Base-by-base conservation (phyloP, 257 asterid genomes). In the Capsicum chinense region DNA sequence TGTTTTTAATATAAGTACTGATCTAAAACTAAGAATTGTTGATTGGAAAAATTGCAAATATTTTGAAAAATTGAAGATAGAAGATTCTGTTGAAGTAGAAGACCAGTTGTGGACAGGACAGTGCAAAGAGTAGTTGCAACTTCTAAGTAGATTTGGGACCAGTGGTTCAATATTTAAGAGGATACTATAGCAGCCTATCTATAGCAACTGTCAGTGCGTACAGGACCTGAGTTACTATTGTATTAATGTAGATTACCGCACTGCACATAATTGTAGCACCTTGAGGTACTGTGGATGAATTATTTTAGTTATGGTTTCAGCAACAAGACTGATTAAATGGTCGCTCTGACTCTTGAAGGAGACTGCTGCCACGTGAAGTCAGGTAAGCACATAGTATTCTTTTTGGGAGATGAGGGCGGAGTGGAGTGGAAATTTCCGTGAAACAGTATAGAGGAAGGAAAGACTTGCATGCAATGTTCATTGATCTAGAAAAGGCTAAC, bases 311-410 rank as follows among this genome's bases (percentile, higher is more conserved):
- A 47, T 0, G 58, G 58, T 10, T 71, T 71, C 58, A 47, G 39
- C 57, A 16, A 44, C 57, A 42, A 44, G 78, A 70, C 2, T 8
- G 9, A 70, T 70, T 39, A 70, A 69, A 17, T 44, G 79, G 79
- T 37, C 39, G n/a, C 33, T 47, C 17, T 42, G 56, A 42, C 79
- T 44, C 79, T 70, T 70, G 16, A 70, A 39, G 15, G 16, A 44
- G 79, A 44, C 79, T 70, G 54, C 79, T 70, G 79, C 56, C 79
- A 70, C 56, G 42, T 42, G 56, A 42, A 70, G 42, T 69, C 56
- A 42, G 56, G 79, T 69, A 69, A 69, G 8, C 47, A 71, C 57
- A 71, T 39, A 39, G 44, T 39, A 39, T 39, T 39, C 44, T 39
- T 39, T 39, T 39, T 39, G 3, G 44, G 44, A 39, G 44, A 39